phyloP scores from a whole-genome alignment of 495 filamentous ascomycete species.

The Corynascus novoguineensis region DNA sequence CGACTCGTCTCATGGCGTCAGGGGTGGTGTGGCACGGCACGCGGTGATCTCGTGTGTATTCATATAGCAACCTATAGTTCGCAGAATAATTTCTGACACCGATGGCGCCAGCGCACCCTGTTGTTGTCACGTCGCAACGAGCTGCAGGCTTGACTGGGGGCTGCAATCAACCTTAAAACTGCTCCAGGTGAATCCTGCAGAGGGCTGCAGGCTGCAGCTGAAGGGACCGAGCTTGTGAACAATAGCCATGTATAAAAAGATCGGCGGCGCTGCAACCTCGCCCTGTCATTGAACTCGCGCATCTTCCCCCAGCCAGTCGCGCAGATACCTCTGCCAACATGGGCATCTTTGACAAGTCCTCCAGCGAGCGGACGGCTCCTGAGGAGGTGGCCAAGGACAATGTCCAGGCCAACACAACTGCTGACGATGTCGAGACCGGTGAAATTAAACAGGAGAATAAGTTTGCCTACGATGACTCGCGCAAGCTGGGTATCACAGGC shows the following conservation, averaged over 20 bases:
- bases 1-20: neutral
- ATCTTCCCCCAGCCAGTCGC: neutral
- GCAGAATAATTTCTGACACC: neutral
- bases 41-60: too few relatives aligned
- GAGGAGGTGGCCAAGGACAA: constrained; percentile 12
- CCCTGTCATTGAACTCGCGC: neutral
- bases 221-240: too few relatives aligned
- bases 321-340: constrained; percentile 5
- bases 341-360: constrained; percentile 18
- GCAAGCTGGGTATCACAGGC: constrained; percentile 48
- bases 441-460: constrained; percentile 32
- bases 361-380: constrained; percentile 8
- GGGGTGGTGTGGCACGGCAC: neutral
- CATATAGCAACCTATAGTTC: too few relatives aligned
- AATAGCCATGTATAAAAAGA: constrained; percentile 11
- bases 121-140: constrained; percentile 5
- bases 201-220: neutral
- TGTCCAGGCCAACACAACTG: neutral
- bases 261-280: neutral
- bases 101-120: constrained; percentile 15
- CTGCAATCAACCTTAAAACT: neutral
- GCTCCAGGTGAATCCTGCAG: neutral
- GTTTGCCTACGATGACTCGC: constrained; percentile 43
- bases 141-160: neutral
- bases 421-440: constrained; percentile 18